Evolutionary conservation across 2,329 filamentous ascomycete species (phyloP), one percentile per base, ranked within the genome.

Genomic region (Beauveria scarabaeidicola): DNA sequence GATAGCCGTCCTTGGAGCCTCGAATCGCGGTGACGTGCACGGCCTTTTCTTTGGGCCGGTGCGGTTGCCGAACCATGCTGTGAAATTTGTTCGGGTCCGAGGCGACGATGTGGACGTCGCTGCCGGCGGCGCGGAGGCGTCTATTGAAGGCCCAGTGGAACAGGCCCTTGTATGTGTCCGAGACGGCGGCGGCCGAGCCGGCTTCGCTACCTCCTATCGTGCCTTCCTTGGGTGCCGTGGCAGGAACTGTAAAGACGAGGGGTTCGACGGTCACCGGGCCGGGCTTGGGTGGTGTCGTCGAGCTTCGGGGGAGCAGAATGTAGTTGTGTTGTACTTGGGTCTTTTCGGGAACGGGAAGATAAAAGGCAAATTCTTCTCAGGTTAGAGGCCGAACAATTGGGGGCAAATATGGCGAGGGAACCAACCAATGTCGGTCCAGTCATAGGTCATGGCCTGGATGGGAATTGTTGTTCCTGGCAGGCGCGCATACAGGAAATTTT

Each of bases 11-110:
- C 69, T 88, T 89, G 61, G 80, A 85, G 21, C 86, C 86, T 48
- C 85, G 77, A 71, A 87, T 87, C 1, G 81, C 85, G 65, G 81
- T 84, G 48, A 88, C 80, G 64, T 87, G 84, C 19, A 87, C 84
- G 0, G 85, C 84, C 66, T 80, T 81, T 63, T 88, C 85, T 56
- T 75, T 77, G 1, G 82, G 83, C 29, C 84, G 76, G 63, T 85
- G 81, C 6, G 81, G 69, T 65, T 86, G 83, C 55, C 78, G 77
- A 15, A 81, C 73, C 41, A 77, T 75, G 62, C 81, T 84, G 66
- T 81, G 78, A 66, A 87, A 87, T 19, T 83, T 75, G 61, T 75
- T 76, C 1, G 81, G 73, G 64, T 86, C 78, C 32, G 83, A 74
- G 1, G 78, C 70, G 8, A 80, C 73, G 53, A 87, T 79, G 10